Evolutionary conservation across 352 stramenopile genomes (phyloP).

Genomic region (Phytophthora sp.): DNA sequence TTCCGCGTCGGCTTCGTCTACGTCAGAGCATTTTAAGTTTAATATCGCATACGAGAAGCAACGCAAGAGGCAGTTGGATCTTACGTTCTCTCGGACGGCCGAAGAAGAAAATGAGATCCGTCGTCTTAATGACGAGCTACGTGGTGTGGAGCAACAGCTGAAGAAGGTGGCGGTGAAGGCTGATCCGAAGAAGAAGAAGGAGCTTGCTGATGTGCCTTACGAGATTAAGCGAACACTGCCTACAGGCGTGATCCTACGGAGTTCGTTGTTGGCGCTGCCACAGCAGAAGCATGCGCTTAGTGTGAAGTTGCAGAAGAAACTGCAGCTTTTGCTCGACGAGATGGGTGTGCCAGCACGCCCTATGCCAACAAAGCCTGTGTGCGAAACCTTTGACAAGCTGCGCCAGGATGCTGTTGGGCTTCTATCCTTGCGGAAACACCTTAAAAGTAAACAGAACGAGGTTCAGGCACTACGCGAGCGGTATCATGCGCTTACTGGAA

Average conservation of each 20-base stretch:
- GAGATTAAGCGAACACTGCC: conserved; percentile 60
- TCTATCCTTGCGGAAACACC: conserved; percentile 61
- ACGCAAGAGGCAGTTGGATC: conserved; percentile 70
- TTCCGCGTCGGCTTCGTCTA: conserved; percentile 5
- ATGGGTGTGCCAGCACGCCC: conserved; percentile 64
- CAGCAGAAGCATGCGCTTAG: conserved; percentile 60
- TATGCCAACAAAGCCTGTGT: conserved; percentile 75
- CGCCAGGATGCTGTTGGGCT: conserved; percentile 65
- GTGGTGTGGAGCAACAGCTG: conserved; percentile 64
- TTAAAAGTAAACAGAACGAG: conserved; percentile 66
- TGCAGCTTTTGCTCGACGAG: conserved; percentile 71
- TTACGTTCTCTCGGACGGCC: conserved; percentile 61
- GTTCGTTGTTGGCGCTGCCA: conserved; percentile 54
- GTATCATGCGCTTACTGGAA: conserved; percentile 60
- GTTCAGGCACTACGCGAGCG: conserved; percentile 53
- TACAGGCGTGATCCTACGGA: conserved; percentile 63
- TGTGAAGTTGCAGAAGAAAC: conserved; percentile 69
- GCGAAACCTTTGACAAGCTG: conserved; percentile 64
- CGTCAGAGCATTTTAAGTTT: conserved; percentile 52
- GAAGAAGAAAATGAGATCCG: conserved; percentile 74
- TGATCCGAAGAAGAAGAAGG: conserved; percentile 79
- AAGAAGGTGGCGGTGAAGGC: conserved; percentile 69
- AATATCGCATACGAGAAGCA: conserved; percentile 77
- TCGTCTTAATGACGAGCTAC: conserved; percentile 61
- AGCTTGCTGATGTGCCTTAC: conserved; percentile 64